Percentiles rank a stretch among this genome's conserved stretches.
Conservation (phyloP, 2,329 filamentous ascomycete genomes). For the Zymoseptoria brevis region DNA sequence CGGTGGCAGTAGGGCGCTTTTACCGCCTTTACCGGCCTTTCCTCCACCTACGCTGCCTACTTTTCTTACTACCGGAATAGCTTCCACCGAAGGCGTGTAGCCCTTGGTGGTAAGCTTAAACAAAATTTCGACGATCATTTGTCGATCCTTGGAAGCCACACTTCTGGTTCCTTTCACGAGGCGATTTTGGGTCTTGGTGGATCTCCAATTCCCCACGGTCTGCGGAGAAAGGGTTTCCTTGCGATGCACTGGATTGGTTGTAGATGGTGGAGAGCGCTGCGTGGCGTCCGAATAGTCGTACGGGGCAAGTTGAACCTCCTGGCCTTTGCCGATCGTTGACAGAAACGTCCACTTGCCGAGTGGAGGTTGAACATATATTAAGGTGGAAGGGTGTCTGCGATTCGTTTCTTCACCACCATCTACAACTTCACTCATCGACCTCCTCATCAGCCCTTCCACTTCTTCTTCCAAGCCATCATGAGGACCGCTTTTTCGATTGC, state of each 20-base stretch:
- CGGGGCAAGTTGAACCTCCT: neutral
- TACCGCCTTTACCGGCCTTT: neutral
- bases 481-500: conserved; percentile 3
- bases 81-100: neutral
- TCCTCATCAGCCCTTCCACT: neutral
- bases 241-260: neutral
- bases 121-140: neutral
- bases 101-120: neutral
- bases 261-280: neutral
- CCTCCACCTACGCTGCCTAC: neutral
- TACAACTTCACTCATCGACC: neutral
- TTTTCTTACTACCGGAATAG: neutral
- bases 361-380: neutral
- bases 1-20: neutral
- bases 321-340: neutral
- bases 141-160: neutral
- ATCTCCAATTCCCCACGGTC: neutral
- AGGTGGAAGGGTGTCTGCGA: neutral
- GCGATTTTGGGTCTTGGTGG: neutral
- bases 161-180: neutral
- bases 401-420: too few relatives aligned
- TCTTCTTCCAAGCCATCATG: conserved; percentile 2
- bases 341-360: neutral
- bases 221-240: neutral
- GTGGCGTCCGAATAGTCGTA: neutral